These are phyloP conservation scores for Albifimbria verrucaria DNA, from an alignment of 2,329 filamentous ascomycete genomes.

Conservation along the genomic window DNA sequence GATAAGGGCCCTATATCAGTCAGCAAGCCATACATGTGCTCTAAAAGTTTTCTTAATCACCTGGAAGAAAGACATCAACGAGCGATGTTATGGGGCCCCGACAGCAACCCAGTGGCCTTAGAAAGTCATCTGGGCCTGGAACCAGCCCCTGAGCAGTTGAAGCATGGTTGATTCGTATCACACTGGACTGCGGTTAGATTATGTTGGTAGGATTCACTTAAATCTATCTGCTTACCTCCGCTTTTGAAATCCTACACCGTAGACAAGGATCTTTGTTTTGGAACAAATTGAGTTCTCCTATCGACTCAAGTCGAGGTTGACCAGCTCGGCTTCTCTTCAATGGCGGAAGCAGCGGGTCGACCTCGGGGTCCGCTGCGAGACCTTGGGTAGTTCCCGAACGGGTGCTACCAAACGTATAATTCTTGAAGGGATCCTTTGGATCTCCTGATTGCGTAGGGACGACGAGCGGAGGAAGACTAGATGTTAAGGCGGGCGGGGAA, in stretches of 20 bases:
- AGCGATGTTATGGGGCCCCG: slow-evolving; percentile 45
- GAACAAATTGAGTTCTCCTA: slow-evolving; percentile 51
- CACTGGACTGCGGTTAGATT: slow-evolving; percentile 34
- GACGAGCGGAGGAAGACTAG: slow-evolving; percentile 11
- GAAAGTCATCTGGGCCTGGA: slow-evolving; percentile 39
- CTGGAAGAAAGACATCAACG: slow-evolving; percentile 47
- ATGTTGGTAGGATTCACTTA: background rate
- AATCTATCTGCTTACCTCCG: slow-evolving; percentile 34
- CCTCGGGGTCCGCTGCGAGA: slow-evolving; percentile 41
- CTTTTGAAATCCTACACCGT: slow-evolving; percentile 45
- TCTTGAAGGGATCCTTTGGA: slow-evolving; percentile 8
- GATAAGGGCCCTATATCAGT: slow-evolving; percentile 37
- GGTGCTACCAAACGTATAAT: slow-evolving; percentile 37
- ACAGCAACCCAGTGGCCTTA: slow-evolving; percentile 49
- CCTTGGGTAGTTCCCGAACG: slow-evolving; percentile 31
- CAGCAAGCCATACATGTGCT: too few species aligned
- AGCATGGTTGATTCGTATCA: slow-evolving; percentile 47
- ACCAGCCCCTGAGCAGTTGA: slow-evolving; percentile 40
- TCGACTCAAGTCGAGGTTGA: slow-evolving; percentile 53
- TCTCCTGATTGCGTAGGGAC: slow-evolving; percentile 9
- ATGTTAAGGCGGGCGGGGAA: slow-evolving; percentile 1
- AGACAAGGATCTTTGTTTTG: slow-evolving; percentile 47
- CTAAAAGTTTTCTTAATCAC: too few species aligned
- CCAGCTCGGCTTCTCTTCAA: slow-evolving; percentile 51
- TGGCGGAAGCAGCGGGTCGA: slow-evolving; percentile 51